phyloP scores from a whole-genome alignment of 2,329 filamentous ascomycete genomes.

The Orbilia javanica region DNA sequence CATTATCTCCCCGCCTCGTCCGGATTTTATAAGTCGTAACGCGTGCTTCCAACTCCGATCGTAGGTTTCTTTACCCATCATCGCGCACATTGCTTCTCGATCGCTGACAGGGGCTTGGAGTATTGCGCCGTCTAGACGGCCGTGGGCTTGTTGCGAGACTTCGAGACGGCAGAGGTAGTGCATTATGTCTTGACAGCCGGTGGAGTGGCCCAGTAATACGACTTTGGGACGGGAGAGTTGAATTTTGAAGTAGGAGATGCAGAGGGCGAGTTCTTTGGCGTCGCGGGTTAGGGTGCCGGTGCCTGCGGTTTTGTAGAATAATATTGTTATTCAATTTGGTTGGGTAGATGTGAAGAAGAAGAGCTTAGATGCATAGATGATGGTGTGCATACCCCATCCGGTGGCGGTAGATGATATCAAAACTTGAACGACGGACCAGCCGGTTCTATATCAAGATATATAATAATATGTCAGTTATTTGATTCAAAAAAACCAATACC shows the following conservation, averaged over 20 bases:
- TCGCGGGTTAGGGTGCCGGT: slow-evolving; percentile 68
- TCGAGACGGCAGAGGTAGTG: slow-evolving; percentile 69
- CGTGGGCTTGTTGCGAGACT: slow-evolving; percentile 63
- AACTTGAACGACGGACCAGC: slow-evolving; percentile 68
- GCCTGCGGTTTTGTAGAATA: too few relatives aligned
- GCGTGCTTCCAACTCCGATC: slow-evolving; percentile 69
- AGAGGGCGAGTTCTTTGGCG: slow-evolving; percentile 68
- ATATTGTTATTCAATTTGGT: too few relatives aligned
- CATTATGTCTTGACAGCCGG: slow-evolving; percentile 77
- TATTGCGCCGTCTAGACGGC: slow-evolving; percentile 46
- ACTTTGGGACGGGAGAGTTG: slow-evolving; percentile 67
- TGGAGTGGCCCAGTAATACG: slow-evolving; percentile 78
- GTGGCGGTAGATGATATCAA: slow-evolving; percentile 67
- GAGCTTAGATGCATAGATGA: background rate
- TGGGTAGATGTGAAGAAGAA: too few relatives aligned
- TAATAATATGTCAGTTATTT: background rate
- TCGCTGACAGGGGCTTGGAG: slow-evolving; percentile 72
- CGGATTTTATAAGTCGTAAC: slow-evolving; percentile 70
- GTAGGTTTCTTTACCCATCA: slow-evolving; percentile 67
- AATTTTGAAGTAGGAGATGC: slow-evolving; percentile 68
- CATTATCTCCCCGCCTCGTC: slow-evolving; percentile 71
- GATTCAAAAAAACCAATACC: too few relatives aligned
- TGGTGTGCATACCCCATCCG: slow-evolving; percentile 64
- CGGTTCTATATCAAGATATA: slow-evolving; percentile 39
- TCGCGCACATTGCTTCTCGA: slow-evolving; percentile 73